A percentile compares a stretch with the other conserved stretches of the same genome.
Evolutionary conservation across 2,329 filamentous ascomycete species (phyloP).

Genomic region (Arthroderma sp.): DNA sequence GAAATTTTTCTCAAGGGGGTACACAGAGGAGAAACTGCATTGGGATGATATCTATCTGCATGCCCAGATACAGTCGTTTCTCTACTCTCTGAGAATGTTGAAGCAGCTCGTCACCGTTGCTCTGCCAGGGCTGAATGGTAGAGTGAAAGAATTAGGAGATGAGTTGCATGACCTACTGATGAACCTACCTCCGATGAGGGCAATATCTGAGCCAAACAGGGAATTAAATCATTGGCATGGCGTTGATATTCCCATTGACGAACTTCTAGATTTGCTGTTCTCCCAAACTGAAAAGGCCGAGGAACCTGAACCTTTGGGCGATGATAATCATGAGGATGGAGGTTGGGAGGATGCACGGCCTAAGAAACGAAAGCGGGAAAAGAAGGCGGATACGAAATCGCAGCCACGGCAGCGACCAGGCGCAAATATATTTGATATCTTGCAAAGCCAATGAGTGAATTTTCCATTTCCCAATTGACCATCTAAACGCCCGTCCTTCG

Average conservation of each 20-base stretch:
- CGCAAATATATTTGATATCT: constrained; percentile 7
- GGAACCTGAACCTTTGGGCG: neutral
- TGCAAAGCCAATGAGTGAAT: neutral
- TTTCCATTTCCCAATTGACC: neutral
- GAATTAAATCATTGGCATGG: neutral
- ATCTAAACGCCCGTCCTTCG: constrained; percentile 29
- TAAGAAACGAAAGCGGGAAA: constrained; percentile 8
- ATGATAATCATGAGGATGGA: constrained; percentile 1
- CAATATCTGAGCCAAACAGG: constrained; percentile 4
- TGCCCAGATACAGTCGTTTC: constrained; percentile 46
- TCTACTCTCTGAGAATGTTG: constrained; percentile 51
- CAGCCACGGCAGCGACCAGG: neutral
- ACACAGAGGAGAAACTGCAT: constrained; percentile 22
- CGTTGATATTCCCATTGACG: neutral
- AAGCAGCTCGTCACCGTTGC: constrained; percentile 35
- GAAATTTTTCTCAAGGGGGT: constrained; percentile 19
- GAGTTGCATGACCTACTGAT: constrained; percentile 8
- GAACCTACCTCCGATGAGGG: constrained; percentile 13
- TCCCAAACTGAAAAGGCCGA: neutral
- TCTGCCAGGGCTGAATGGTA: constrained; percentile 12
- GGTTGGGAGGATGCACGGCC: constrained; percentile 5
- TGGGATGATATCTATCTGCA: constrained; percentile 51
- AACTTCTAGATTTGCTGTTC: neutral
- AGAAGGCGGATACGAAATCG: neutral
- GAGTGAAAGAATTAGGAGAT: neutral